Conservation (phyloP, 192 early-diverging fungal species). For the Linnemannia elongata region DNA sequence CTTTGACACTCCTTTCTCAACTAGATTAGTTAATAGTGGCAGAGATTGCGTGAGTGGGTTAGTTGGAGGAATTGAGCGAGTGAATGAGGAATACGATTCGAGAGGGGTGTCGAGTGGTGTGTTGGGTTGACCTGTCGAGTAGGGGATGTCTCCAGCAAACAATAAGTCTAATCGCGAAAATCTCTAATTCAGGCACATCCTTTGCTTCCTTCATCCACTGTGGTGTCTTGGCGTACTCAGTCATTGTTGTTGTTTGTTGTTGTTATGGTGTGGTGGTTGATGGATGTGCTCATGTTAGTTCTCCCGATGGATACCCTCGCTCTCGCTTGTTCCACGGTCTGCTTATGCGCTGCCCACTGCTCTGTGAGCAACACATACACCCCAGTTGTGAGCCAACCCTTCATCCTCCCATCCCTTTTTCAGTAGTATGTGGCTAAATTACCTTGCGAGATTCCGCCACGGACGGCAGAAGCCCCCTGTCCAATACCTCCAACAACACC, state of each 20-base stretch:
- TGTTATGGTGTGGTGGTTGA: too few relatives aligned
- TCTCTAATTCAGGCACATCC: neutral
- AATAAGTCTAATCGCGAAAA: neutral
- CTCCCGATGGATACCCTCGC: too few relatives aligned
- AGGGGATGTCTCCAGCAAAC: neutral
- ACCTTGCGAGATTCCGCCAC: constrained; percentile 52
- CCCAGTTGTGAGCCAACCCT: neutral
- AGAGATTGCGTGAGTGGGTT: neutral
- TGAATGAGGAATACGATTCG: neutral
- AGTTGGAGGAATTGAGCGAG: neutral
- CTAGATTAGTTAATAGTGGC: neutral
- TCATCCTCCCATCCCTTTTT: too few relatives aligned
- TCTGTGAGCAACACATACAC: neutral
- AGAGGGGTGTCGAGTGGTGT: neutral
- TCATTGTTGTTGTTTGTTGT: too few relatives aligned
- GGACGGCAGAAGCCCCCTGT: constrained; percentile 31
- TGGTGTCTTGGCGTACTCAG: too few relatives aligned
- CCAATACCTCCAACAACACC: constrained; percentile 23
- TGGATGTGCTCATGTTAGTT: too few relatives aligned
- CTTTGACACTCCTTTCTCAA: constrained; percentile 51
- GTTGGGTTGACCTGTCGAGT: neutral
- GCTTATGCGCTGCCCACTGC: too few relatives aligned
- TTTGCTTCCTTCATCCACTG: neutral
- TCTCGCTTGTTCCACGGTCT: too few relatives aligned
- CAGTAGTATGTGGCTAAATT: neutral